Evolutionary conservation across 2,329 filamentous ascomycete species (phyloP).

Genomic region (Fusarium sp.): DNA sequence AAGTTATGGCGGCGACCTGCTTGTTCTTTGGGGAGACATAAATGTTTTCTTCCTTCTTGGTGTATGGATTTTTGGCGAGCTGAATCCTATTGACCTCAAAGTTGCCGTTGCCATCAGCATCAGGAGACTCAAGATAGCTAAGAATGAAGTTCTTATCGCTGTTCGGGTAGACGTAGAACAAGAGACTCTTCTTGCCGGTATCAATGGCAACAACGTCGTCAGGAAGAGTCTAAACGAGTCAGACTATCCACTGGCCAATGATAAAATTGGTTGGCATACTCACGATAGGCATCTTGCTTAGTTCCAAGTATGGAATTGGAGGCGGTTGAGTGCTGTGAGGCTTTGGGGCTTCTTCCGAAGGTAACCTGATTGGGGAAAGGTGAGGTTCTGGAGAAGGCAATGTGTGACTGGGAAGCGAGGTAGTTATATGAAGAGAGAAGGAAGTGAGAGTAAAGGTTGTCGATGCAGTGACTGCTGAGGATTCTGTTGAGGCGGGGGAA

Average conservation of each 20-base stretch:
- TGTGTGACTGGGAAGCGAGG: background rate
- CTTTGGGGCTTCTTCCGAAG: background rate
- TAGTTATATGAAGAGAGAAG: rapidly evolving
- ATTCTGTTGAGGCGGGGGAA: background rate
- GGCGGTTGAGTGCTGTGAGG: rapidly evolving
- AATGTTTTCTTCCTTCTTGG: too few relatives aligned
- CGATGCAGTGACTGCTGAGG: background rate
- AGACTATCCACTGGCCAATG: too few relatives aligned
- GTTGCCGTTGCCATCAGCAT: too few relatives aligned
- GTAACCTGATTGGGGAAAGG: rapidly evolving
- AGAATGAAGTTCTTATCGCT: background rate
- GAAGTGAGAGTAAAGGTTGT: background rate
- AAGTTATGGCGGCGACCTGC: too few relatives aligned
- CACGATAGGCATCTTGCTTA: rapidly evolving
- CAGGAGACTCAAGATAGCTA: background rate
- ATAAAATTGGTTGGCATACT: background rate
- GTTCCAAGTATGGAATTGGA: rapidly evolving
- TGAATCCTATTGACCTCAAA: too few relatives aligned
- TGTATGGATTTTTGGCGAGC: too few relatives aligned
- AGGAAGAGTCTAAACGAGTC: background rate
- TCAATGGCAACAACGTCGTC: background rate
- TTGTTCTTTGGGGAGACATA: too few relatives aligned
- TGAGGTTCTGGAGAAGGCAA: rapidly evolving
- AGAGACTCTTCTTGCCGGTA: rapidly evolving
- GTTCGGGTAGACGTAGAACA: background rate